phyloP scores from a whole-genome alignment of 1,284 basidiomycete species.

The Ceratobasidium sp. region DNA sequence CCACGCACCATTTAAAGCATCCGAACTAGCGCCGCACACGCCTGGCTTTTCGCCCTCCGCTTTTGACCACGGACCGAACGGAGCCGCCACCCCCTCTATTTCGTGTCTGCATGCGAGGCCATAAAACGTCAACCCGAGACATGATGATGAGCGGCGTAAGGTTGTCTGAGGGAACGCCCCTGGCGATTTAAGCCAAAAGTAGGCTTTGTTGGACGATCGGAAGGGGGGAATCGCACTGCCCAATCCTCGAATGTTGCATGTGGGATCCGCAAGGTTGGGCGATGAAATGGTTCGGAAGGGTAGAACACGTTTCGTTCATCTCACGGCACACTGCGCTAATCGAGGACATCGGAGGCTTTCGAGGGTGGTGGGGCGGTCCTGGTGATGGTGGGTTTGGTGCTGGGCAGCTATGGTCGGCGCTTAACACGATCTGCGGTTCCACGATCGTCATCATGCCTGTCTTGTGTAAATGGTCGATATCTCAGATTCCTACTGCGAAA shows the following conservation, averaged over 20 bases:
- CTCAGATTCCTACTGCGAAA: too few species aligned
- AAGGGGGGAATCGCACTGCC: background rate
- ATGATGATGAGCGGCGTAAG: conserved; percentile 1
- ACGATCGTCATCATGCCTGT: background rate
- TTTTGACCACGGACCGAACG: conserved; percentile 11
- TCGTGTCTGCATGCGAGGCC: background rate
- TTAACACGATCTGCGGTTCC: background rate
- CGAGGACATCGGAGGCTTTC: background rate
- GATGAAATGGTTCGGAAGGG: background rate
- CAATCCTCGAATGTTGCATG: background rate
- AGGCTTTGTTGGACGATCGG: background rate
- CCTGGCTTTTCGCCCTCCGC: conserved; percentile 10
- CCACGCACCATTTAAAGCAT: conserved; percentile 19
- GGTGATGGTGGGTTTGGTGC: background rate
- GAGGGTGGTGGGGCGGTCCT: background rate
- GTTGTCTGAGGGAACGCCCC: background rate
- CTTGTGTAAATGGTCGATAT: too few species aligned
- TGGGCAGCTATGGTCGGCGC: background rate
- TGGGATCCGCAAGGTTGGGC: background rate
- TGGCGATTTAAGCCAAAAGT: background rate
- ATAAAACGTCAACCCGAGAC: background rate
- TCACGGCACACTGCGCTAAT: background rate
- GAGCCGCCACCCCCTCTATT: background rate
- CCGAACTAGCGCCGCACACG: conserved; percentile 28
- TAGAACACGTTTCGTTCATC: conserved; percentile 1